phyloP scores from a whole-genome alignment of 2,329 filamentous ascomycete genomes.

The Colletotrichum plurivorum region DNA sequence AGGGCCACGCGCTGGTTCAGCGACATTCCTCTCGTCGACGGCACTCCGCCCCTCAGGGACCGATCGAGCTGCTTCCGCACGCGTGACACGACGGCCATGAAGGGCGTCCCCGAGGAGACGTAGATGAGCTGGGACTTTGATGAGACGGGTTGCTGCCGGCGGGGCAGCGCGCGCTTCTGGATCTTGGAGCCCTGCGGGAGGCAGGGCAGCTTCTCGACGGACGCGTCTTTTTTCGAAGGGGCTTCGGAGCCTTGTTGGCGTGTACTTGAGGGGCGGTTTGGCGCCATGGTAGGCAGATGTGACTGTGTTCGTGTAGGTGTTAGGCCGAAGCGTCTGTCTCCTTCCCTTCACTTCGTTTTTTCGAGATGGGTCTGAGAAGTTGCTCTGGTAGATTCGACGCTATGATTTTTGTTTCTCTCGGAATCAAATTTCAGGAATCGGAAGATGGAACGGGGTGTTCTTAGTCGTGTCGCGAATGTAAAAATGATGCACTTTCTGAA shows the following conservation, averaged over 20 bases:
- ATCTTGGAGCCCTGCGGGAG: slow-evolving; percentile 56
- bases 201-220: slow-evolving; percentile 27
- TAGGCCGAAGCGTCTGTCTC: neutral
- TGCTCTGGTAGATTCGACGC: neutral
- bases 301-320: slow-evolving; percentile 1
- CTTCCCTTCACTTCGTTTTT: neutral
- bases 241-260: slow-evolving; percentile 15
- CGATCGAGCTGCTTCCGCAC: slow-evolving; percentile 74
- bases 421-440: too few relatives aligned
- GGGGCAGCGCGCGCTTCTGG: slow-evolving; percentile 63
- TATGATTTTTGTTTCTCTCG: too few relatives aligned
- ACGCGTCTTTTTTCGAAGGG: neutral
- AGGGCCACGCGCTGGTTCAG: slow-evolving; percentile 62
- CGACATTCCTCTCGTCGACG: slow-evolving; percentile 59
- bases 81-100: slow-evolving; percentile 77
- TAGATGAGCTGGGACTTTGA: slow-evolving; percentile 70
- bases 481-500: too few relatives aligned
- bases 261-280: slow-evolving; percentile 5
- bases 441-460: too few relatives aligned
- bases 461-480: too few relatives aligned
- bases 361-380: neutral
- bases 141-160: slow-evolving; percentile 57
- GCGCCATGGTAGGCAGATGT: slow-evolving; percentile 40
- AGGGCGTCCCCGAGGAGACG: slow-evolving; percentile 74
- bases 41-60: slow-evolving; percentile 62